Conservation (phyloP, 345 rosid species). For the Populus tremula region DNA sequence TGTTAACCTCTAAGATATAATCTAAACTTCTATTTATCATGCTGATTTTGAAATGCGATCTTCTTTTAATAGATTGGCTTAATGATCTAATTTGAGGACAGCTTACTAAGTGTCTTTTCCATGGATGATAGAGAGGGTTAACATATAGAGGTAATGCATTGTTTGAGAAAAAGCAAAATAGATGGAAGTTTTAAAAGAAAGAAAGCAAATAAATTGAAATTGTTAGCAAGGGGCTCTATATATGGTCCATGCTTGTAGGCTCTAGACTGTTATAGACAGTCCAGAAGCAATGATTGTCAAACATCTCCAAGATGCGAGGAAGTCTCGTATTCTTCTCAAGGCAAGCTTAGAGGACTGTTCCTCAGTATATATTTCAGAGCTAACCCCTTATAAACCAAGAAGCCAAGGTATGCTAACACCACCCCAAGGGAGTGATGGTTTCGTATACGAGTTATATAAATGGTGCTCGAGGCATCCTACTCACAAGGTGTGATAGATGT, state of each 20-base stretch:
- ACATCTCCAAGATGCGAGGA: neutral
- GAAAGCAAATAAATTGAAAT: neutral
- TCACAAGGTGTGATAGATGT: neutral
- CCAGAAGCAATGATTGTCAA: neutral
- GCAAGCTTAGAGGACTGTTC: neutral
- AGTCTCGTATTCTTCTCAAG: neutral
- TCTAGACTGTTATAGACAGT: neutral
- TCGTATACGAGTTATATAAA: too few relatives aligned
- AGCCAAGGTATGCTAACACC: too few relatives aligned
- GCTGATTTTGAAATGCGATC: neutral
- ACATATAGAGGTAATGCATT: neutral
- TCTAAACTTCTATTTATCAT: neutral
- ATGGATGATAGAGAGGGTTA: neutral
- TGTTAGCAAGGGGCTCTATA: neutral
- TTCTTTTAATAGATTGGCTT: neutral
- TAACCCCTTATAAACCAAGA: too few relatives aligned
- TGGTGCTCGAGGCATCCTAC: neutral
- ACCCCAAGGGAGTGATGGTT: too few relatives aligned
- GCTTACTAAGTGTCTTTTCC: neutral
- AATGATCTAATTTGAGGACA: neutral
- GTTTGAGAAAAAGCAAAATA: neutral
- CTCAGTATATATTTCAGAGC: neutral
- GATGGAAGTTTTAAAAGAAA: neutral
- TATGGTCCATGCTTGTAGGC: neutral
- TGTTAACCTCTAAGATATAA: neutral